Percentiles rank a stretch among this genome's conserved stretches.
Conservation (phyloP, 2,329 filamentous ascomycete genomes). For the Diaporthe citrichinensis region DNA sequence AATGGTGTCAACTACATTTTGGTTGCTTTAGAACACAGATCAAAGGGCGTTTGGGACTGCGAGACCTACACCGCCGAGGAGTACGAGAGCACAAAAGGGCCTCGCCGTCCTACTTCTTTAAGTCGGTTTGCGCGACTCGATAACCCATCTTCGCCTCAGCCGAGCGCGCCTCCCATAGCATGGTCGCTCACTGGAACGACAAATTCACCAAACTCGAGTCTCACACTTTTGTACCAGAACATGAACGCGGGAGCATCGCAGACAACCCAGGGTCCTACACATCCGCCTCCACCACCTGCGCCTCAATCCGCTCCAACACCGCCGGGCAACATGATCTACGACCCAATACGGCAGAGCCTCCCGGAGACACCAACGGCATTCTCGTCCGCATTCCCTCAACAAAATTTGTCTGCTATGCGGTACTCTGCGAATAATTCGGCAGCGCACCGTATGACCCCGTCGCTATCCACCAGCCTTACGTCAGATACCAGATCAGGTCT, state of each 20-base stretch:
- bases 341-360: conserved; percentile 70
- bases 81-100: conserved; percentile 77
- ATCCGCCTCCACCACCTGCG: conserved; percentile 35
- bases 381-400: conserved; percentile 64
- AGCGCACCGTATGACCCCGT: conserved; percentile 46
- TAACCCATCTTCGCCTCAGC: conserved; percentile 58
- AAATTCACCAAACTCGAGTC: conserved; percentile 86
- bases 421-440: conserved; percentile 56
- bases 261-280: conserved; percentile 43
- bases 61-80: conserved; percentile 79
- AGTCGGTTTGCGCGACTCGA: conserved; percentile 61
- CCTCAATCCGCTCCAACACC: conserved; percentile 55
- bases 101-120: conserved; percentile 59
- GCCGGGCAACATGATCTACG: conserved; percentile 72
- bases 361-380: conserved; percentile 64
- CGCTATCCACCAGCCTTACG: conserved; percentile 36
- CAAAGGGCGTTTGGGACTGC: conserved; percentile 87
- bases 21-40: conserved; percentile 88
- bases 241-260: conserved; percentile 53
- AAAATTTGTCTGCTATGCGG: conserved; percentile 62
- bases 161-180: conserved; percentile 73
- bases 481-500: conserved; percentile 43
- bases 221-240: conserved; percentile 85
- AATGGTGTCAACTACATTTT: conserved; percentile 89
- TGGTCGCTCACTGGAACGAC: conserved; percentile 92